Evolutionary conservation across 2,329 filamentous ascomycete species (phyloP).

Genomic region (Xenosphaeropsis pyriputrescens): DNA sequence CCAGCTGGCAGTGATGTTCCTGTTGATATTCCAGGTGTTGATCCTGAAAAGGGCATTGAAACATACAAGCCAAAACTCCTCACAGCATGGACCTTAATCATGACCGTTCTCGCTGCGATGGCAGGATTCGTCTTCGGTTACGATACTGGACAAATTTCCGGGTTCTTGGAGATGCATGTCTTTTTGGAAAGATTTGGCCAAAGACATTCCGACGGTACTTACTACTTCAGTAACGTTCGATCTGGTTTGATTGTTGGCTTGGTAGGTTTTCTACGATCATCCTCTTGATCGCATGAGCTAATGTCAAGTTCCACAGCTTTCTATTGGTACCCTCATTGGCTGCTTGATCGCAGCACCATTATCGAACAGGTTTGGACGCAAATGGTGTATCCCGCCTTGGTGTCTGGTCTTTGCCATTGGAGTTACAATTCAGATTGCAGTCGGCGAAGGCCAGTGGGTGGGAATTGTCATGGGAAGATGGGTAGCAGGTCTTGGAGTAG

Average conservation of each 20-base stretch:
- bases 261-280: constrained; percentile 6
- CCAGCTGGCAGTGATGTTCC: too few species aligned
- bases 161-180: constrained; percentile 40
- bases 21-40: too few species aligned
- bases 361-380: constrained; percentile 46
- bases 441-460: constrained; percentile 39
- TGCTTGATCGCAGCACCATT: constrained; percentile 61
- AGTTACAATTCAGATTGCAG: constrained; percentile 49
- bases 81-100: constrained; percentile 12
- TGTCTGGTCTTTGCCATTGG: constrained; percentile 48
- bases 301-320: constrained; percentile 32
- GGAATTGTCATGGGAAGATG: constrained; percentile 49
- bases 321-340: constrained; percentile 67
- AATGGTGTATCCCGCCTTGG: constrained; percentile 34
- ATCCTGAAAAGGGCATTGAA: too few species aligned
- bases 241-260: constrained; percentile 50
- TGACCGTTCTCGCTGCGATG: background rate
- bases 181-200: constrained; percentile 37
- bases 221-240: constrained; percentile 39
- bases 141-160: constrained; percentile 62
- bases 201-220: constrained; percentile 12
- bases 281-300: background rate
- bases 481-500: constrained; percentile 52
- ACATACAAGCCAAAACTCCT: too few species aligned
- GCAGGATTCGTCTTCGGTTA: constrained; percentile 39